These are phyloP conservation scores for Fraxinus anomala DNA, from an alignment of 257 asterid species.

Conservation along the genomic window DNA sequence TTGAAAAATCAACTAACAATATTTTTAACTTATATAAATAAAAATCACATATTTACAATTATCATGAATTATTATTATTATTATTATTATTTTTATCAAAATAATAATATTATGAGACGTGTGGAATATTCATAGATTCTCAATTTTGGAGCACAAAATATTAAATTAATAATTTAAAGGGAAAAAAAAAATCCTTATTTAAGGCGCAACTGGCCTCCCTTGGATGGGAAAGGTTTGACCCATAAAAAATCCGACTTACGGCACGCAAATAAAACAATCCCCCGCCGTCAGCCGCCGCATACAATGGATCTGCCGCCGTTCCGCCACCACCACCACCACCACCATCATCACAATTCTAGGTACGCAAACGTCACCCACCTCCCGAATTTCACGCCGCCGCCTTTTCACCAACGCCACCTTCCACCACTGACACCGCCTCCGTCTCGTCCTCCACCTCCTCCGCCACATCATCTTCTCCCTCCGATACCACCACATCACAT, in stretches of 20 bases:
- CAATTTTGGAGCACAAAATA: not conserved
- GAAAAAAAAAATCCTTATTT: not conserved
- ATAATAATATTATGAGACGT: too few species aligned
- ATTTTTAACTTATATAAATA: too few species aligned
- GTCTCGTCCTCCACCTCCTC: slow-evolving; percentile 25
- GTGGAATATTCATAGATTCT: too few species aligned
- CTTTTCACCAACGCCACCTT: slow-evolving; percentile 34
- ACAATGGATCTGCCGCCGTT: slow-evolving; percentile 49
- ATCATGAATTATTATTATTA: too few species aligned
- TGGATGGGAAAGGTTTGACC: slow-evolving; percentile 10
- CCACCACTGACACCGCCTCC: slow-evolving; percentile 38
- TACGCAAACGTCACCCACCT: slow-evolving; percentile 39
- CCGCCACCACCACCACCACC: slow-evolving; percentile 21
- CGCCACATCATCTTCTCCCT: slow-evolving; percentile 28
- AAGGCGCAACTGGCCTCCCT: slow-evolving; percentile 25
- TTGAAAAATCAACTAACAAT: not conserved
- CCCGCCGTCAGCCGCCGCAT: not conserved
- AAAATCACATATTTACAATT: too few species aligned
- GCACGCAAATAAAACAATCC: not conserved
- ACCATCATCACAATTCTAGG: slow-evolving; percentile 47
- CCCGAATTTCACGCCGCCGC: slow-evolving; percentile 29
- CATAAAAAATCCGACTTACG: slow-evolving; percentile 18
- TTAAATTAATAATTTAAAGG: not conserved
- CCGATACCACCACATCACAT: slow-evolving; percentile 37
- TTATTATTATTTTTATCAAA: too few species aligned